Evolutionary conservation across 1,284 basidiomycete species (phyloP).

Genomic region (Cryptococcus sp.): DNA sequence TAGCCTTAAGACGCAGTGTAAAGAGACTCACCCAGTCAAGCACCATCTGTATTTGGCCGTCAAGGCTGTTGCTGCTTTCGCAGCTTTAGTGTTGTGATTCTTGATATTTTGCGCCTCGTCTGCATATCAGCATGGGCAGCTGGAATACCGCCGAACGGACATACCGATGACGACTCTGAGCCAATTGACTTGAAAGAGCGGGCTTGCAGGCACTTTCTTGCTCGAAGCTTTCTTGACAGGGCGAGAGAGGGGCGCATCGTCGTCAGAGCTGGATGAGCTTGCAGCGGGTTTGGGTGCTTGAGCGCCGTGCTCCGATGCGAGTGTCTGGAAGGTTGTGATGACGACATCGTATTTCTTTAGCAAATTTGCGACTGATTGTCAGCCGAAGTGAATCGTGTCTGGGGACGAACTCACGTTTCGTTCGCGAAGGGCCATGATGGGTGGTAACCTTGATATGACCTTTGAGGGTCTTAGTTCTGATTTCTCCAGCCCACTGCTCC

Average conservation of each 20-base stretch:
- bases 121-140: slow-evolving; percentile 36
- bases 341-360: slow-evolving; percentile 69
- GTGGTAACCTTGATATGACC: slow-evolving; percentile 65
- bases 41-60: slow-evolving; percentile 80
- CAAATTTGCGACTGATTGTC: slow-evolving; percentile 55
- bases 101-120: slow-evolving; percentile 99
- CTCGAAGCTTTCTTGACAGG: slow-evolving; percentile 47
- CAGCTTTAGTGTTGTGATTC: slow-evolving; percentile 77
- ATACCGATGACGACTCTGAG: slow-evolving; percentile 77
- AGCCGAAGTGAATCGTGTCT: background rate
- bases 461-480: slow-evolving; percentile 65
- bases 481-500: slow-evolving; percentile 86
- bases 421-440: slow-evolving; percentile 73
- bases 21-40: slow-evolving; percentile 57
- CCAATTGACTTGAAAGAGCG: slow-evolving; percentile 78
- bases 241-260: background rate
- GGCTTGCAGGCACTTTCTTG: slow-evolving; percentile 54
- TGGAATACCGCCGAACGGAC: background rate
- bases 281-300: too few relatives aligned
- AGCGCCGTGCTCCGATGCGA: slow-evolving; percentile 72
- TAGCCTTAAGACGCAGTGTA: background rate
- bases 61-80: slow-evolving; percentile 75
- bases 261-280: slow-evolving; percentile 15
- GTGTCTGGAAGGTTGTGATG: slow-evolving; percentile 73
- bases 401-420: slow-evolving; percentile 55